Evolutionary conservation across 495 filamentous ascomycete species (phyloP).

Genomic region (Zalerion maritima): DNA sequence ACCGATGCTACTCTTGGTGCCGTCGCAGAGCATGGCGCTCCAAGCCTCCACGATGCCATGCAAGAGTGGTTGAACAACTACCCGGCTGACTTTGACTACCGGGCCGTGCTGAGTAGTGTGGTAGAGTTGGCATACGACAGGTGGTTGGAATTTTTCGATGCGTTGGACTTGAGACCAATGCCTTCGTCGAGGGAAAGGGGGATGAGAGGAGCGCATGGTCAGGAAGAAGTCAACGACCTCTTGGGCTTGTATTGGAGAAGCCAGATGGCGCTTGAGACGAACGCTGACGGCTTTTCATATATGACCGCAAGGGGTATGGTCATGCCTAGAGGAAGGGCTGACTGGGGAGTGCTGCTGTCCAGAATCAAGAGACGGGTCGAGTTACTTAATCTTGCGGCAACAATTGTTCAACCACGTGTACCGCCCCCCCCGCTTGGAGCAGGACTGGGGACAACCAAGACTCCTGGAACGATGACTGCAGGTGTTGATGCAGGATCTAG

Average conservation of each 20-base stretch:
- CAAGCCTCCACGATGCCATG: conserved; percentile 10
- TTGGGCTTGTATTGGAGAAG: conserved; percentile 14
- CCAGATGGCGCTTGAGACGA: conserved; percentile 19
- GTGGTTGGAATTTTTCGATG: conserved; percentile 24
- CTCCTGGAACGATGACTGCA: too few relatives aligned
- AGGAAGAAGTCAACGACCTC: not conserved
- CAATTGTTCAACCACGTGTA: not conserved
- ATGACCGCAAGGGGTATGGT: not conserved
- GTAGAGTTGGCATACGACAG: conserved; percentile 14
- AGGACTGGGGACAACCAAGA: too few relatives aligned
- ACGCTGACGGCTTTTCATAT: conserved; percentile 7
- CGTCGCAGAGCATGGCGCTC: not conserved
- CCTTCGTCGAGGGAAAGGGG: too few relatives aligned
- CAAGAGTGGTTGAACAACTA: conserved; percentile 1
- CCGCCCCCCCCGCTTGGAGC: not conserved
- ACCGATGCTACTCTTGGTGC: not conserved
- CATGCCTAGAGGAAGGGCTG: not conserved
- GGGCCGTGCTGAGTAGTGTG: conserved; percentile 8
- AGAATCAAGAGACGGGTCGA: conserved; percentile 12
- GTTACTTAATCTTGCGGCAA: conserved; percentile 8
- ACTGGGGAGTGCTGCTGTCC: conserved; percentile 16
- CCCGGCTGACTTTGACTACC: conserved; percentile 1
- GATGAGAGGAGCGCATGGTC: conserved; percentile 4
- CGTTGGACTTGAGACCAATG: too few relatives aligned
- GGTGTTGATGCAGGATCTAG: not conserved